Conservation (phyloP, 2,329 filamentous ascomycete species). For the Exophiala lecanii-corni region DNA sequence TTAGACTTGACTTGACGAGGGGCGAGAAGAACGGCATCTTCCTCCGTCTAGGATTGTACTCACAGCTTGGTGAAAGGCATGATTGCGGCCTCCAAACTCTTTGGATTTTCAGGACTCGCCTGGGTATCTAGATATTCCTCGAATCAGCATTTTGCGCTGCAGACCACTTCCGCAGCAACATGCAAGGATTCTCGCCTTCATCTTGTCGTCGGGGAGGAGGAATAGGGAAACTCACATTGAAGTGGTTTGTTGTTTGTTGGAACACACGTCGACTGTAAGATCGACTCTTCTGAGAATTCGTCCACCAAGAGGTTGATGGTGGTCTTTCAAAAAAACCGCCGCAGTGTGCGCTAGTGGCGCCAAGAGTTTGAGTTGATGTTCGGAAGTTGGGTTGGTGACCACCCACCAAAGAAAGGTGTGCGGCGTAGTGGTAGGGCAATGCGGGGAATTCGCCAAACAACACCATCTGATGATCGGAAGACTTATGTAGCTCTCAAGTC, state of each 20-base stretch:
- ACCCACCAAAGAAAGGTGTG: no score
- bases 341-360: not conserved
- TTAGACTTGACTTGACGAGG: not conserved
- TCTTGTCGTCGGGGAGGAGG: constrained; percentile 24
- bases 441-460: no score
- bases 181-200: constrained; percentile 68
- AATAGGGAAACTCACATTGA: constrained; percentile 26
- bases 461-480: no score
- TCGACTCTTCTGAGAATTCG: no score
- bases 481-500: no score
- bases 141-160: constrained; percentile 99
- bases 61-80: constrained; percentile 73
- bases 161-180: constrained; percentile 95
- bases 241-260: no score
- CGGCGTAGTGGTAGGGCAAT: no score
- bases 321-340: not conserved
- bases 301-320: not conserved
- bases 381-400: not conserved
- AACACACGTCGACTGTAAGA: no score
- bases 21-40: not conserved
- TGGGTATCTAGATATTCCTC: constrained; percentile 46
- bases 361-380: not conserved
- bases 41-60: constrained; percentile 1
- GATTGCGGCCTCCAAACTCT: constrained; percentile 10
- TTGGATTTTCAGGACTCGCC: constrained; percentile 21